phyloP scores from a whole-genome alignment of 2,329 filamentous ascomycete genomes.

The Fusarium neocosmosporiellum region DNA sequence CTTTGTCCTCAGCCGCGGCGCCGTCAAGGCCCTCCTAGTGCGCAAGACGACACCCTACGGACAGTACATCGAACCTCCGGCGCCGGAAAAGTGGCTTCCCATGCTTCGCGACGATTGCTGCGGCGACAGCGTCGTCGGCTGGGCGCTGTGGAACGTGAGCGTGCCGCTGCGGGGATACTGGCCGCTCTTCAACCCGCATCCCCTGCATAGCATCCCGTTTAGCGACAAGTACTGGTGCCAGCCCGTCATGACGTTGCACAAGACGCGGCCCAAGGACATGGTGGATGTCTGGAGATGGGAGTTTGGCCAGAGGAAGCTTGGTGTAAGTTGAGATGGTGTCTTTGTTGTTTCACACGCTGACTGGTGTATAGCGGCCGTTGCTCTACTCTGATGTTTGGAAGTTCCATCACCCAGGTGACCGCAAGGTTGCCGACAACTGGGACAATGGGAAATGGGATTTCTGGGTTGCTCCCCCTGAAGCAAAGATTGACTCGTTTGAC shows the following conservation, averaged over 20 bases:
- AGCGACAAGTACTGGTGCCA: constrained; percentile 62
- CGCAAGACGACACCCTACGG: constrained; percentile 47
- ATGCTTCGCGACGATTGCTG: constrained; percentile 61
- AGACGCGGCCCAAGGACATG: constrained; percentile 60
- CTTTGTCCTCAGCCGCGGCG: constrained; percentile 58
- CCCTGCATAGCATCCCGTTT: constrained; percentile 61
- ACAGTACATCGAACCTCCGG: constrained; percentile 53
- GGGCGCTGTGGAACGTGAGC: constrained; percentile 56
- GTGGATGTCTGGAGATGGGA: constrained; percentile 60
- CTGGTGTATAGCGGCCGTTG: constrained; percentile 46
- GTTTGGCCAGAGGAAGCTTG: constrained; percentile 44
- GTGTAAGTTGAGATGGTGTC: constrained; percentile 41
- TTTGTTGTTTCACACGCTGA: constrained; percentile 20
- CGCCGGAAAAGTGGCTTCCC: constrained; percentile 54
- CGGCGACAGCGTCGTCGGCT: constrained; percentile 63
- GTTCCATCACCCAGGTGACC: constrained; percentile 49
- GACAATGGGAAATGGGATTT: constrained; percentile 49
- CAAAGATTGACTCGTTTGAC: constrained; percentile 41
- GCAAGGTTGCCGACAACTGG: constrained; percentile 40
- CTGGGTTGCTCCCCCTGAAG: constrained; percentile 41
- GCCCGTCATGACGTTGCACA: constrained; percentile 61
- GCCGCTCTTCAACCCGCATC: constrained; percentile 62
- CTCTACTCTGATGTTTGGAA: constrained; percentile 53
- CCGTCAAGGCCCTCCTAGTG: constrained; percentile 54
- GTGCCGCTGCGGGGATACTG: constrained; percentile 59